Base-by-base conservation (phyloP, 208 protist species). In the Leishmania major region DNA sequence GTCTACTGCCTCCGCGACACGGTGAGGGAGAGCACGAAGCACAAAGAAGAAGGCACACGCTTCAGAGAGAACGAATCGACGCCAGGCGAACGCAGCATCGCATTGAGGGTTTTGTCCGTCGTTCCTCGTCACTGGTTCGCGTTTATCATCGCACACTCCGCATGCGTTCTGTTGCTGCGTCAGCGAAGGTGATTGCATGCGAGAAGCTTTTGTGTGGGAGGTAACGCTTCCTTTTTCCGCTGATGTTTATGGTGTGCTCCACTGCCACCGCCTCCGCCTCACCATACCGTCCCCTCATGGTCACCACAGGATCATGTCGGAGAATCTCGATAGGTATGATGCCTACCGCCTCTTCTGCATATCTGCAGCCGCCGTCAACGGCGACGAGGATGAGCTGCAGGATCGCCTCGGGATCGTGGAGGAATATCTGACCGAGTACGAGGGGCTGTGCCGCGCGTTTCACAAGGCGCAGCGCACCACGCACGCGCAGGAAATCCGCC, bases 361-460 rank as follows among this genome's bases (percentile, higher is more conserved):
- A 19, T 74, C 69, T 31, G 49, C 82, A 8, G 15, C 75, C 25
- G 87, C 78, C 60, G 55, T 49, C 53, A 35, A 79, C 37, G 72
- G 79, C 53, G 40, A 86, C 49, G 86, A 92, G 40, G 75, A 76
- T 0, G 85, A 86, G n/a, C 55, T 64, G 15, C 85, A 86, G 37
- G 84, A 79, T 19, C 40, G 82, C 31, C 82, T 87, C 1, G 88
- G 85, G 17, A 22, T 95, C 51, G 82, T 95, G 28, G 88, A 92
- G 60, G 87, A 87, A 55, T 93, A 90, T 80, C 45, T 90, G 25
- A 62, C 55, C 10, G 75, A 79, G 17, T 66, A 88, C 40, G 40
- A 78, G 55, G 57, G 55, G 53, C 37, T 82, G 49, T 91, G 88
- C 51, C 53, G 49, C 3, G 74, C 67, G 17, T 60, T 87, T 17